A percentile compares a stretch with the other conserved stretches of the same genome.
Evolutionary conservation across 768 basidiomycete genomes (phyloP).

Genomic region (Kwoniella bestiolae): DNA sequence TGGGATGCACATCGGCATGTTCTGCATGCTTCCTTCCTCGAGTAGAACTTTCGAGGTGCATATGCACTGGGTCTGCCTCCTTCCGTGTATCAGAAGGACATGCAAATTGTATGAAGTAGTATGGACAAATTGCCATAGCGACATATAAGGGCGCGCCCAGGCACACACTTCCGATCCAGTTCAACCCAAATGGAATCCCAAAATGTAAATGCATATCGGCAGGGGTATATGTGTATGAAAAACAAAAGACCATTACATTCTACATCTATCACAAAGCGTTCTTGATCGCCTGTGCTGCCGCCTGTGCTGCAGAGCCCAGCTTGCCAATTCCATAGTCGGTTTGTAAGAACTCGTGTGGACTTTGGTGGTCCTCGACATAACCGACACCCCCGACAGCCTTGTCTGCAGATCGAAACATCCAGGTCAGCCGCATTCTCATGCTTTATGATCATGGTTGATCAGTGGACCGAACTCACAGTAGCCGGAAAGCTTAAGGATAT

Average conservation of each 20-base stretch:
- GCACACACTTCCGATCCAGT: no score
- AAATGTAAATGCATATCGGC: neutral
- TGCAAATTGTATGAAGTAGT: no score
- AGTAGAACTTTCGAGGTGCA: no score
- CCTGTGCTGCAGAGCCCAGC: neutral
- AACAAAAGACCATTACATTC: neutral
- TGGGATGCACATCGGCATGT: no score
- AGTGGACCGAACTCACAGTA: conserved; percentile 16
- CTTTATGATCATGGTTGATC: no score
- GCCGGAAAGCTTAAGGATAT: conserved; percentile 26
- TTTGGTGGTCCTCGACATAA: conserved; percentile 24
- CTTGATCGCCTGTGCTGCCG: neutral
- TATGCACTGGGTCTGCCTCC: no score
- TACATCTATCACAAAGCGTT: neutral
- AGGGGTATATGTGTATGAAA: neutral
- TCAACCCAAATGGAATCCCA: no score
- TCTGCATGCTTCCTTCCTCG: no score
- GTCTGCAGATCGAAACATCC: conserved; percentile 3
- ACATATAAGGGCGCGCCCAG: no score
- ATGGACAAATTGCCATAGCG: no score
- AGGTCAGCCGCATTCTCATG: neutral
- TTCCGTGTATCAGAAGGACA: no score
- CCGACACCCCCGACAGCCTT: conserved; percentile 25
- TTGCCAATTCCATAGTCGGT: conserved; percentile 6
- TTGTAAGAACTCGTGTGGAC: conserved; percentile 12